Base-by-base conservation (phyloP, 768 basidiomycete genomes). In the Boletus rufocinnamomeus region DNA sequence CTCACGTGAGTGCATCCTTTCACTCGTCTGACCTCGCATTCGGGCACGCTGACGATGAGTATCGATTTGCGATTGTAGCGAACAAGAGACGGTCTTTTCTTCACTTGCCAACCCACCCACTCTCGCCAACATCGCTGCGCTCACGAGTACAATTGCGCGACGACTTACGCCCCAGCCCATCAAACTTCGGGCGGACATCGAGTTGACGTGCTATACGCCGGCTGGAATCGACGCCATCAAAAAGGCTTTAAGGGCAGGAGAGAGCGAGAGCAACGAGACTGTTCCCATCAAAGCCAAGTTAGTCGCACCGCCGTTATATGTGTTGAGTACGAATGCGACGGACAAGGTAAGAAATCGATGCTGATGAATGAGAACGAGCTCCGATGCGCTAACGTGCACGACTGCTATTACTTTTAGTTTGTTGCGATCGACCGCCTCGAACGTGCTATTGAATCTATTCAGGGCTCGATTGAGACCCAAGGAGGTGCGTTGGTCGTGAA, bases 251-350 rank as follows among this genome's bases (percentile, higher is more conserved):
- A 82, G 84, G 44, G 91, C 91, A 4, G 96, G 96, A 32, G 97
- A 98, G 72, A 85, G 82, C 52, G 84, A 91, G 62, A 92, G 91
- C 74, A 94, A 81, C 19, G 91, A 94, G 57, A 84, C 88, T 0
- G 93, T 99, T 0, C 96, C 95, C 0, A 97, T 99, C 78, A 97
- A 96, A 75, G 95, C 97, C 25, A 93, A 95, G 71, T 80, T 99
- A 25, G 95, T 98, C 44, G 96, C 96, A 0, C 97, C 97, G 9
- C 96, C 96, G 28, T 72, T 99, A 40, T 99, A 98, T 66, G 96
- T 99, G 27, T 80, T 99, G 52, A 93, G 90, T 64, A 95, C 93
- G 30, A 98, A 98, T 63, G 90, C 93, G 14, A 98, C 96, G 7
- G 97, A 99, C 76, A 99, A 98, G 84, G 88, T 87, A 38, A 43